phyloP scores from a whole-genome alignment of 2,329 filamentous ascomycete species.

The Penicillium expansum region DNA sequence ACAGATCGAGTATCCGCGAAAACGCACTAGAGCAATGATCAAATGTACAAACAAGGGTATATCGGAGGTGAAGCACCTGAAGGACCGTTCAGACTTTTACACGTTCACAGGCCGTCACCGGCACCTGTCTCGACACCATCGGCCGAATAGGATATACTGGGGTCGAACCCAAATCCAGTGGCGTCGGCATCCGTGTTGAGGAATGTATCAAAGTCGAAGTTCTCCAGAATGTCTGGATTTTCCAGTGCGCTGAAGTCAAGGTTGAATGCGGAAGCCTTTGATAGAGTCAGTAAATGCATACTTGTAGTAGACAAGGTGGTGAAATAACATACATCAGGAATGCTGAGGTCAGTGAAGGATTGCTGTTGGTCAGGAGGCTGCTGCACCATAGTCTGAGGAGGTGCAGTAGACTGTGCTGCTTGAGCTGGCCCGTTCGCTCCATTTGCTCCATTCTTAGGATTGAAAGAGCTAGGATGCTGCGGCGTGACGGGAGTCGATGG shows the following conservation, averaged over 20 bases:
- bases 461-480: constrained; percentile 47
- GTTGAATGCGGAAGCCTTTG: constrained; percentile 35
- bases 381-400: constrained; percentile 37
- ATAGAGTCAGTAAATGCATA: background rate
- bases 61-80: constrained; percentile 34
- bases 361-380: constrained; percentile 36
- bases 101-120: constrained; percentile 39
- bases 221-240: constrained; percentile 48
- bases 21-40: constrained; percentile 27
- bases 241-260: constrained; percentile 48
- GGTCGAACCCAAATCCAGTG: constrained; percentile 45
- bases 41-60: constrained; percentile 44
- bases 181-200: constrained; percentile 54
- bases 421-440: constrained; percentile 36
- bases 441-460: constrained; percentile 39
- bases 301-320: background rate
- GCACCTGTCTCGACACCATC: constrained; percentile 46
- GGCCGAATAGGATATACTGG: constrained; percentile 37
- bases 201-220: constrained; percentile 67
- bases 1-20: constrained; percentile 19
- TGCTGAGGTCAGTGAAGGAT: constrained; percentile 35
- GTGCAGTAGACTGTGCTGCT: constrained; percentile 36
- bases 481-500: constrained; percentile 51
- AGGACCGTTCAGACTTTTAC: constrained; percentile 33
- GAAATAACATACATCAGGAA: constrained; percentile 38